Evolutionary conservation across 352 stramenopile species (phyloP), one percentile per base, ranked within the genome.

Genomic region (Phytophthora capsici): DNA sequence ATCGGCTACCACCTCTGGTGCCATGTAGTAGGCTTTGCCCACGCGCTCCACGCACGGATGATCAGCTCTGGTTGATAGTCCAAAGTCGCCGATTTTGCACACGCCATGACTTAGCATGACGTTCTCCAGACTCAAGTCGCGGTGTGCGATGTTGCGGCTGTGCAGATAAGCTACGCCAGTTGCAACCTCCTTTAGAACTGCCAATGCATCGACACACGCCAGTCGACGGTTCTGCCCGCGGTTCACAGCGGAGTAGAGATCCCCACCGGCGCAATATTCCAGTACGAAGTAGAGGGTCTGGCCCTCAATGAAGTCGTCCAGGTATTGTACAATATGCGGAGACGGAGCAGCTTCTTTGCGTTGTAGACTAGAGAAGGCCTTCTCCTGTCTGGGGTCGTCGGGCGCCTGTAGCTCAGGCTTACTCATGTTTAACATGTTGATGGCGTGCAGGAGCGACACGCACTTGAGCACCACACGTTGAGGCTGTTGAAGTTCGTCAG

Each of bases 71-170:
- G 60, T 41, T 17, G 67, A 55, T 7, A 88, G 66, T 0, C 74
- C 79, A 56, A 88, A 88, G 65, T 89, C 76, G n/a, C 63, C 56
- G 23, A 86, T 51, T 45, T 80, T 82, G 64, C 60, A 85, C 36
- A 64, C 50, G 0, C 57, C 69, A 7, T 59, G 48, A 46, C 40
- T 48, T 10, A 82, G 50, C 43, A 82, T 37, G 2, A 82, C 48
- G 32, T 84, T 80, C 63, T 82, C 77, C 5, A 85, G 66, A 30
- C 69, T 80, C 46, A 84, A 46, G 26, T 84, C 75, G 4, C 75
- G 66, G 26, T 84, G 75, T 0, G 69, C 75, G 6, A 83, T 45
- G 10, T 30, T 49, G 32, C 59, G 36, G 5, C 25, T 28, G 45
- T 83, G 75, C 20, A 83, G 46, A 30, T 69, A 70, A 12, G 40